Evolutionary conservation across 306 rosid genomes (phyloP), one percentile per base, ranked within the genome.

Genomic region (Senna tora): DNA sequence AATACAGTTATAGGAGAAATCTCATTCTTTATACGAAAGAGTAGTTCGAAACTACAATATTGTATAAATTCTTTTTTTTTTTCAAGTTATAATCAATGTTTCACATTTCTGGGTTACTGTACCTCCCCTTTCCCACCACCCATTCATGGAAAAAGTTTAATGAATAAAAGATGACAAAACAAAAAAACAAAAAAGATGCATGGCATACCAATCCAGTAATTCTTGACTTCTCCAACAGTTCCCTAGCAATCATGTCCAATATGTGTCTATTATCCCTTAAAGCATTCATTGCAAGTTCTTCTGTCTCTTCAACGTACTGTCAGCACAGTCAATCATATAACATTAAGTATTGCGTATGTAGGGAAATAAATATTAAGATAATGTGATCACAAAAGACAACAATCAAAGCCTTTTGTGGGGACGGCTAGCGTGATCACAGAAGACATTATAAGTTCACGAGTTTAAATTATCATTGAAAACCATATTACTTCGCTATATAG

Each of bases 301-400:
- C 96, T 0, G 99, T 86, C 72, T 87, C 97, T 76, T 94, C 97
- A 33, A 94, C 89, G 84, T 89, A 94, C 99, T 94, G 96, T 83
- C 68, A 80, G 7, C 22, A 72, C 56, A 67, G 67, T 53, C 72
- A 75, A 56, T 5, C 25, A 15, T 69, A 64, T 52, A 71, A 66
- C 65, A 63, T 43, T 28, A 25, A 15, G 4, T 19, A 63, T 62
- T 46, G 60, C 17, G 65, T 15, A 74, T 41, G 53, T 62, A 58
- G 50, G 2, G 14, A 72, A 47, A 56, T 41, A 75, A 68, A 34
- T 7, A 69, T 42, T 52, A 55, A 54, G 49, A 43, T 64, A 69
- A 21, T 16, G 69, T 42, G 53, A 57, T 50, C 46, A 62, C 28
- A 72, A 30, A 2, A 10, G 36, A 61, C 73, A 17, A 45, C 28